Evolutionary conservation across 208 protist species (phyloP).

Genomic region (Crithidia sp.): DNA sequence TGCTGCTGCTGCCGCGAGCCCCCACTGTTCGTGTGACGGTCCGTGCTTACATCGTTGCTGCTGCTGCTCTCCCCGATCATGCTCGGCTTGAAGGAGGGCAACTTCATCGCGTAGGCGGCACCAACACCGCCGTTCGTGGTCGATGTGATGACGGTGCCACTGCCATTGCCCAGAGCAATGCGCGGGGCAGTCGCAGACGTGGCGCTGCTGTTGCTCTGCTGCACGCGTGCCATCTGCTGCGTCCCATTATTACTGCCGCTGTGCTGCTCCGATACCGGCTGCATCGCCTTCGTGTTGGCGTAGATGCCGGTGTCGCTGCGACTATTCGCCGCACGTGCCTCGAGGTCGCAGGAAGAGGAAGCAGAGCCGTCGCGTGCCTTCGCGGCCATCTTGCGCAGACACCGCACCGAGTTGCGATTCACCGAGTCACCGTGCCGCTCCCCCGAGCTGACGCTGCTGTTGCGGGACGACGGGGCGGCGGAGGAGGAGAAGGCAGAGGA

Average conservation of each 20-base stretch:
- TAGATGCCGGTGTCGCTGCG: background rate
- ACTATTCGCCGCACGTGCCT: background rate
- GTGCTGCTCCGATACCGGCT: background rate
- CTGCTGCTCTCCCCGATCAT: constrained; percentile 11
- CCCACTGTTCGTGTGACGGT: constrained; percentile 16
- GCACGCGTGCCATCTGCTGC: constrained; percentile 1
- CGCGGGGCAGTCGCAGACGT: background rate
- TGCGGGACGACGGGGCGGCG: constrained; percentile 18
- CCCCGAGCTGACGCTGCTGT: constrained; percentile 26
- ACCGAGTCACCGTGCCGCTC: constrained; percentile 10
- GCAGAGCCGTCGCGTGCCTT: constrained; percentile 26
- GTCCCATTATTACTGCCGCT: background rate
- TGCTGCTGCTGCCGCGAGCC: constrained; percentile 6
- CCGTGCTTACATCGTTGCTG: constrained; percentile 28
- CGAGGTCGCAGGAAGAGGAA: constrained; percentile 28
- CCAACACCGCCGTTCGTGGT: constrained; percentile 1
- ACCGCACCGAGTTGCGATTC: constrained; percentile 22
- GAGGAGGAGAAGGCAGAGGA: constrained; percentile 4
- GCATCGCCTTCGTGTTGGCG: constrained; percentile 9
- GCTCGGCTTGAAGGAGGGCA: constrained; percentile 16
- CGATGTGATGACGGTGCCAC: background rate
- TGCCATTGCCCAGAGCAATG: background rate
- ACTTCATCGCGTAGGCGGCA: constrained; percentile 11
- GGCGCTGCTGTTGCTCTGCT: constrained; percentile 2
- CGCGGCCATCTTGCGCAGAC: constrained; percentile 27